phyloP scores from a whole-genome alignment of 2,329 filamentous ascomycete genomes.

The Phialophora macrospora region DNA sequence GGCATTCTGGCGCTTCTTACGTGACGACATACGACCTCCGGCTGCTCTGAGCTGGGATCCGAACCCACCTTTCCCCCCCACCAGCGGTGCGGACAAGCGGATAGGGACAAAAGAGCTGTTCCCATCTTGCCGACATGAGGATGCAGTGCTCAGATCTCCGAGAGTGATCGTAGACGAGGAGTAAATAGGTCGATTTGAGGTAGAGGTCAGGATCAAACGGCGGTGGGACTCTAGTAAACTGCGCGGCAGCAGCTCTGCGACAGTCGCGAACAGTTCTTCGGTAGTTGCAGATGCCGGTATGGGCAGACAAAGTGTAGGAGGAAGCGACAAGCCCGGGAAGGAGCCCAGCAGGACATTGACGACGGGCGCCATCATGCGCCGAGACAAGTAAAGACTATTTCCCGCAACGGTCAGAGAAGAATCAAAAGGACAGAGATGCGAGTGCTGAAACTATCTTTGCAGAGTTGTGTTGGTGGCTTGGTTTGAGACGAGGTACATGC shows the following conservation, averaged over 20 bases:
- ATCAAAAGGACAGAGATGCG: not conserved
- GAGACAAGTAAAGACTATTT: not conserved
- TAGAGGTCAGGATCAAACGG: constrained; percentile 78
- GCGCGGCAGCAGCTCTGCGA: constrained; percentile 64
- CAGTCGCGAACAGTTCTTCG: constrained; percentile 66
- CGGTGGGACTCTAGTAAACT: constrained; percentile 55
- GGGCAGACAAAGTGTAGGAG: constrained; percentile 80
- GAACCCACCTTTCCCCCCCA: constrained; percentile 96
- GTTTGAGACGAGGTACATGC: constrained; percentile 12
- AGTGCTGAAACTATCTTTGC: constrained; percentile 15
- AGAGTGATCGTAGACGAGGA: constrained; percentile 49
- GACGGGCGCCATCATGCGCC: constrained; percentile 25
- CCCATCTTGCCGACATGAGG: constrained; percentile 38
- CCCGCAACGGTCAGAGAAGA: not conserved
- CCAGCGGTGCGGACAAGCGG: constrained; percentile 76
- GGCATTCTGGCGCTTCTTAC: constrained; percentile 79
- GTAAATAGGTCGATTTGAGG: constrained; percentile 73
- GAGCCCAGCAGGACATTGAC: constrained; percentile 85
- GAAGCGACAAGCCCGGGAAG: constrained; percentile 80
- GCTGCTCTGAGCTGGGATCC: constrained; percentile 95
- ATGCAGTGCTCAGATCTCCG: constrained; percentile 32
- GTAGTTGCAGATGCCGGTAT: constrained; percentile 68
- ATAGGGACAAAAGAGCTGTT: constrained; percentile 76
- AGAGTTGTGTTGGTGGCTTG: constrained; percentile 15
- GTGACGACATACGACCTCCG: constrained; percentile 96